Evolutionary conservation across 2,329 filamentous ascomycete species (phyloP).

Genomic region (Xylariomycetidae sp.): DNA sequence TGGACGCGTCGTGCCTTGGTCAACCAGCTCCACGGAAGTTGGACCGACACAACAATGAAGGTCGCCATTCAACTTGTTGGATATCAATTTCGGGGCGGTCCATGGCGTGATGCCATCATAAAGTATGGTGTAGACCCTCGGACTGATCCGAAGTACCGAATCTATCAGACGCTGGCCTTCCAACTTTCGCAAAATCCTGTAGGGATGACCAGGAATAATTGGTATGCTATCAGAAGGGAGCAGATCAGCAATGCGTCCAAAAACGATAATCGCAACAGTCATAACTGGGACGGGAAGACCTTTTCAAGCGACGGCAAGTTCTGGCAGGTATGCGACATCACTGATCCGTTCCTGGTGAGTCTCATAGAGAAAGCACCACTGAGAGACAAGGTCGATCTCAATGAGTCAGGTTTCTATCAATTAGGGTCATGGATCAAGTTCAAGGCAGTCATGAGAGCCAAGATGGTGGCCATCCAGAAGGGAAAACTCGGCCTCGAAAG

Average conservation of each 20-base stretch:
- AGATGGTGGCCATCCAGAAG: conserved; percentile 65
- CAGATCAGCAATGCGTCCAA: conserved; percentile 33
- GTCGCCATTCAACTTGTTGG: conserved; percentile 78
- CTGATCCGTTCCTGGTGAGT: conserved; percentile 66
- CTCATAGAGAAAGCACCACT: conserved; percentile 62
- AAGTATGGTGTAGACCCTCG: conserved; percentile 84
- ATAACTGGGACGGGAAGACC: conserved; percentile 77
- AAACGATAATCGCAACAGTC: conserved; percentile 45
- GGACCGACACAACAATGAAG: conserved; percentile 58
- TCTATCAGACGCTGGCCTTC: conserved; percentile 88
- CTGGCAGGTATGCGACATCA: conserved; percentile 92
- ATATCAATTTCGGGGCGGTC: conserved; percentile 89
- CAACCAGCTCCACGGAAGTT: conserved; percentile 59
- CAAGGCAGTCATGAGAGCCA: conserved; percentile 83
- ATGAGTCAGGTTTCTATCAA: conserved; percentile 77
- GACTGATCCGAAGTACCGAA: conserved; percentile 66
- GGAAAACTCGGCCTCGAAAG: conserved; percentile 45
- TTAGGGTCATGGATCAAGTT: conserved; percentile 78
- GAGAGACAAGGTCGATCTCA: conserved; percentile 52
- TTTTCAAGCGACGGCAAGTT: conserved; percentile 79
- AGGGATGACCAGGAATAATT: conserved; percentile 41
- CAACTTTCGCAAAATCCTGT: conserved; percentile 57
- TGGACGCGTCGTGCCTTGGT: conserved; percentile 81
- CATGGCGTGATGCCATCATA: conserved; percentile 85
- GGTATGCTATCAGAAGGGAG: conserved; percentile 44